Evolutionary conservation across 2,329 filamentous ascomycete genomes (phyloP).

Genomic region (Ilyonectria sp.): DNA sequence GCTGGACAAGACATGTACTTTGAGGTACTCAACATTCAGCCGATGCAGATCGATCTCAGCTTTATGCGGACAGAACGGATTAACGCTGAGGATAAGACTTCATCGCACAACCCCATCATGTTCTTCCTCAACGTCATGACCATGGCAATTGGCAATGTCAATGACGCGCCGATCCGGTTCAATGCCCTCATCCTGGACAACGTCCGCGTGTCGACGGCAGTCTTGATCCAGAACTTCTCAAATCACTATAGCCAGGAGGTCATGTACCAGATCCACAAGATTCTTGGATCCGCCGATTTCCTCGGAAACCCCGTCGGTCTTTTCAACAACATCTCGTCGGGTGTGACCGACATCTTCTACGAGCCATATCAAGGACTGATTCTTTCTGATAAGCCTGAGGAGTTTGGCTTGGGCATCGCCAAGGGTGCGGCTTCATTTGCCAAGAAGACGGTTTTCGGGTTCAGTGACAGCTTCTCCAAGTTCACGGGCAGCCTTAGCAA

Average conservation of each 20-base stretch:
- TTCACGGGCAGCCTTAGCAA: constrained; percentile 98
- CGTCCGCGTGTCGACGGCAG: constrained; percentile 87
- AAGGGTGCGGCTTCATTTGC: constrained; percentile 97
- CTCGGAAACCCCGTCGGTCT: constrained; percentile 96
- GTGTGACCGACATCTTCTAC: constrained; percentile 98
- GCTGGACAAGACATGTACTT: constrained; percentile 97
- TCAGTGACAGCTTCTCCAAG: constrained; percentile 97
- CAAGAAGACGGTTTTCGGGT: constrained; percentile 98
- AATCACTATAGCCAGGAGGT: constrained; percentile 98
- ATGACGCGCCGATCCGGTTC: constrained; percentile 94
- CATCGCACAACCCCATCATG: constrained; percentile 94
- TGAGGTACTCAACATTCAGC: constrained; percentile 95
- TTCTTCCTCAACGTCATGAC: constrained; percentile 99
- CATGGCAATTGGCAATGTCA: constrained; percentile 99
- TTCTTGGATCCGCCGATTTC: constrained; percentile 97
- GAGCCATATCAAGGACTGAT: constrained; percentile 98
- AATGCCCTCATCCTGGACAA: constrained; percentile 97
- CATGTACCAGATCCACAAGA: constrained; percentile 95
- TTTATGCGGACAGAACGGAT: constrained; percentile 97
- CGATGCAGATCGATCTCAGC: constrained; percentile 97
- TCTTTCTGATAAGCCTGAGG: constrained; percentile 94
- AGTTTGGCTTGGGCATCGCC: constrained; percentile 94
- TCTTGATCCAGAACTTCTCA: constrained; percentile 87
- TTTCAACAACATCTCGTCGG: constrained; percentile 98
- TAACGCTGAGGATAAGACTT: constrained; percentile 95